Evolutionary conservation across 352 stramenopile genomes (phyloP).

Genomic region (Phytophthora kernoviae): DNA sequence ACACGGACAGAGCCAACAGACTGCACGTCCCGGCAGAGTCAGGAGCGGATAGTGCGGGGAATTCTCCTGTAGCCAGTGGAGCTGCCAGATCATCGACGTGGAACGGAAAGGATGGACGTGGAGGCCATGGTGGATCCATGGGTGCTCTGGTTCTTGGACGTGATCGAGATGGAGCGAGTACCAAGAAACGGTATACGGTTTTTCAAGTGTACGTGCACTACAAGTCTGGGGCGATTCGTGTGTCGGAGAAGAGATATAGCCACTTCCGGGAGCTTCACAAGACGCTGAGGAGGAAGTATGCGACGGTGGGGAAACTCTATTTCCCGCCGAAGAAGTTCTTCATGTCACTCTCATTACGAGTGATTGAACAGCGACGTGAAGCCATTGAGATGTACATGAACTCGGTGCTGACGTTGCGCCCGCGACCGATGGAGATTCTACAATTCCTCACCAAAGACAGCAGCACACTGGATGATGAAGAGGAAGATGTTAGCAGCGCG

Average conservation of each 20-base stretch:
- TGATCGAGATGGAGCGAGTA: constrained; percentile 23
- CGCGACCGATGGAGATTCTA: constrained; percentile 68
- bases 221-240: constrained; percentile 61
- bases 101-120: constrained; percentile 51
- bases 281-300: constrained; percentile 76
- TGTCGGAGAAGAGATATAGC: constrained; percentile 81
- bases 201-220: constrained; percentile 84
- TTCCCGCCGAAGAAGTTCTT: constrained; percentile 90
- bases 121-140: constrained; percentile 42
- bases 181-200: constrained; percentile 76
- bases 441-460: constrained; percentile 64
- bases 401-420: constrained; percentile 69
- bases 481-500: constrained; percentile 60
- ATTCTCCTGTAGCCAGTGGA: constrained; percentile 31
- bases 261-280: constrained; percentile 89
- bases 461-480: constrained; percentile 52
- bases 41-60: constrained; percentile 36
- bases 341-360: constrained; percentile 83
- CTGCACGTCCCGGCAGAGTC: constrained; percentile 27
- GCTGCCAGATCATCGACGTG: constrained; percentile 47
- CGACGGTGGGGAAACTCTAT: constrained; percentile 78
- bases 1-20: constrained; percentile 52
- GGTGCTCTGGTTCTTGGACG: constrained; percentile 34
- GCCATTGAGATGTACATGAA: constrained; percentile 88
- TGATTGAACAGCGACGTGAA: constrained; percentile 86